A percentile compares a stretch with the other conserved stretches of the same genome.
Evolutionary conservation across 805 yeast species (phyloP).

Genomic region (Candida morakotiae): DNA sequence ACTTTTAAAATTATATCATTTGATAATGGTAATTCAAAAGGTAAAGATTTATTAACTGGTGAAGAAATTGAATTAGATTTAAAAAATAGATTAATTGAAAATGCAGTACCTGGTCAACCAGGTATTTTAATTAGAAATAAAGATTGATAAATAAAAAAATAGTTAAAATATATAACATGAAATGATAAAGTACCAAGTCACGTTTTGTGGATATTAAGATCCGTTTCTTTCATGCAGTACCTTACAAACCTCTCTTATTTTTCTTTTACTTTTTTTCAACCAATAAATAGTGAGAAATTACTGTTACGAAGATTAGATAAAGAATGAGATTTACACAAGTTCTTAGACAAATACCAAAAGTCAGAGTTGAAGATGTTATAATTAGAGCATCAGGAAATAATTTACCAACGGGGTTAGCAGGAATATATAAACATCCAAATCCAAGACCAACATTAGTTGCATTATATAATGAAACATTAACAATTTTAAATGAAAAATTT

Average conservation of each 20-base stretch:
- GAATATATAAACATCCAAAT: conserved; percentile 73
- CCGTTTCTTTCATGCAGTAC: no score
- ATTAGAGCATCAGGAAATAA: conserved; percentile 54
- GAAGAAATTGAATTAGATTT: conserved; percentile 63
- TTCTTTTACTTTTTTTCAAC: conserved; percentile 8
- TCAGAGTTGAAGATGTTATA: conserved; percentile 34
- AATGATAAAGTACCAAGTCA: no score
- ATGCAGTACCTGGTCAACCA: conserved; percentile 91
- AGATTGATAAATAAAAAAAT: no score
- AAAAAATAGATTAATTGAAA: conserved; percentile 67
- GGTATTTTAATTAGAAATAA: conserved; percentile 75
- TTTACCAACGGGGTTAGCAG: conserved; percentile 78
- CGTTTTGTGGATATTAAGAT: not conserved
- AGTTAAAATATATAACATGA: no score
- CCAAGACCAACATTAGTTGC: conserved; percentile 76
- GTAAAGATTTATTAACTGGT: conserved; percentile 64
- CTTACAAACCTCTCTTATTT: not conserved
- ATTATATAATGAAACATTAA: conserved; percentile 66
- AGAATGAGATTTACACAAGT: conserved; percentile 38
- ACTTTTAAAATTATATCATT: conserved; percentile 60
- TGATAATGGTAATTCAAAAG: conserved; percentile 58
- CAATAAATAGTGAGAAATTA: conserved; percentile 15
- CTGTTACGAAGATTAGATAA: no score
- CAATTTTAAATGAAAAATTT: conserved; percentile 52
- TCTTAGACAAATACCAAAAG: conserved; percentile 24